Base-by-base conservation (phyloP, 2,329 filamentous ascomycete species). In the Fonsecaea pugnacius region DNA sequence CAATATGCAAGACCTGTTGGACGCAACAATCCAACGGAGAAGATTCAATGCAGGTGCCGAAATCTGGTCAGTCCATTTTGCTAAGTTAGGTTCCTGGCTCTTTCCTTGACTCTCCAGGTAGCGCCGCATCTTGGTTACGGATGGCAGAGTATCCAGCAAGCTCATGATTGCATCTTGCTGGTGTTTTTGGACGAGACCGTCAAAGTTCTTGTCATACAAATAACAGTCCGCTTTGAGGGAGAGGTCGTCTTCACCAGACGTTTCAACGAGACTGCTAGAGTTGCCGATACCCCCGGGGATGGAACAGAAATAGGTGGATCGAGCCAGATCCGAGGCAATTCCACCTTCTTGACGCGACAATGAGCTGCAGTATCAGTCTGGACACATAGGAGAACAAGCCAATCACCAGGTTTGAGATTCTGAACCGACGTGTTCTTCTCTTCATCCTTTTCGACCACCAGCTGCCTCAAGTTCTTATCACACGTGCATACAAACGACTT, bases 1-100 rank as follows among this genome's bases (percentile, higher is more conserved):
- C 52, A 94, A 82, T 65, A 97, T 95, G 70, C 89, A 93, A 0
- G 93, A 94, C 52, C 91, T 84, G 71, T 96, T 96, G 0, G 92
- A 96, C 0, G 92, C 91, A 63, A 97, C 86, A 66, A 96, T 91
- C 93, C 93, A 97, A 58, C 91, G 85, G 21, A 97, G 78, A 0
- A 96, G 76, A 21, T 87, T 85, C 2, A 91, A 76, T 0, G 88
- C 85, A 6, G 90, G 84, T 1, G 86, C 84, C 0, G 88, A 85
- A 9, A 96, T 82, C 18, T 82, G 78, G 24, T 85, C 80, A 68
- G 78, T 75, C 87, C 87, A 90, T 52, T 75, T 78, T 3, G 76
- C 73, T 27, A 90, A 74, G 1, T 70, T 70, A 2, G 71, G 73
- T 3, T 78, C 76, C 2, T 77, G 77, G 46, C 70, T 70, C 27